These are phyloP conservation scores for Neopestalotiopsis sp. DNA, from an alignment of 2,329 filamentous ascomycete genomes.

Conservation along the genomic window DNA sequence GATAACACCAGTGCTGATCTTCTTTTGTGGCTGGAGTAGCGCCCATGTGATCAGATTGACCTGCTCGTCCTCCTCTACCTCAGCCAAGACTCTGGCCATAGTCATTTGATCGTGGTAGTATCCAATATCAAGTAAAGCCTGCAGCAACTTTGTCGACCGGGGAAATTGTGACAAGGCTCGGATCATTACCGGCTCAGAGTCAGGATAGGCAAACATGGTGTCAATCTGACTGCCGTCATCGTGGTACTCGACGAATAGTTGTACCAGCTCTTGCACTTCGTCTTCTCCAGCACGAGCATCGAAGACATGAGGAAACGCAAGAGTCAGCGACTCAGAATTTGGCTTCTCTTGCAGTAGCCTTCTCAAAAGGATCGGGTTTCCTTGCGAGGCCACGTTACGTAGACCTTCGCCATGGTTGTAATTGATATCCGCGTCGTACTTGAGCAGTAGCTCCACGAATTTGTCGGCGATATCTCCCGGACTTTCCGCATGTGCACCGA, in stretches of 20 bases:
- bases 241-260: slow-evolving; percentile 56
- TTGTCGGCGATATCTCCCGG: slow-evolving; percentile 45
- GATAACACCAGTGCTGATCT: slow-evolving; percentile 63
- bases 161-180: slow-evolving; percentile 61
- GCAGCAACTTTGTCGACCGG: slow-evolving; percentile 56
- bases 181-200: slow-evolving; percentile 54
- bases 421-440: slow-evolving; percentile 53
- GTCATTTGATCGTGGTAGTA: slow-evolving; percentile 64
- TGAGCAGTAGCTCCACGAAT: slow-evolving; percentile 51
- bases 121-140: slow-evolving; percentile 60
- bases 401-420: slow-evolving; percentile 60
- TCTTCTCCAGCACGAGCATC: slow-evolving; percentile 56
- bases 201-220: slow-evolving; percentile 50
- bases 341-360: slow-evolving; percentile 57
- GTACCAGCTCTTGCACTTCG: slow-evolving; percentile 54
- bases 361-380: slow-evolving; percentile 54
- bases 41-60: slow-evolving; percentile 66
- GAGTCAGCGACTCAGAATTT: slow-evolving; percentile 53
- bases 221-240: slow-evolving; percentile 56
- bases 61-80: slow-evolving; percentile 56
- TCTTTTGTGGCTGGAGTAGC: slow-evolving; percentile 67
- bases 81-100: slow-evolving; percentile 48
- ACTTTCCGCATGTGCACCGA: slow-evolving; percentile 48
- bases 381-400: slow-evolving; percentile 57
- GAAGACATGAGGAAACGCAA: slow-evolving; percentile 63